Conservation (phyloP, 2,329 filamentous ascomycete genomes). For the Fusarium subglutinans region DNA sequence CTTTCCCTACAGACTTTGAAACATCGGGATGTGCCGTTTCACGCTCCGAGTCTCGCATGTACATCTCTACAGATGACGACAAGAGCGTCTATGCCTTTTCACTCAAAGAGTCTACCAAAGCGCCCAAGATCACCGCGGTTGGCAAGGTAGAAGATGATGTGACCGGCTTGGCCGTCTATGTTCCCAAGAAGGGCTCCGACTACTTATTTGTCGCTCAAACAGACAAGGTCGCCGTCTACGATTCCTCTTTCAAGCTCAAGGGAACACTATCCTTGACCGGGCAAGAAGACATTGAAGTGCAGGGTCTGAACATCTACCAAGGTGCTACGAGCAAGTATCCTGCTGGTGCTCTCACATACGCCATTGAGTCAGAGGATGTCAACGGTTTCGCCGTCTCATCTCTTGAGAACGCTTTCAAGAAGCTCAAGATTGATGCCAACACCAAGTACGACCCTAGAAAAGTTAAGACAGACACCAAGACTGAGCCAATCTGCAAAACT, state of each 20-base stretch:
- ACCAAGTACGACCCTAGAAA: conserved; percentile 51
- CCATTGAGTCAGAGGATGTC: conserved; percentile 52
- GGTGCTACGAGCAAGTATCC: conserved; percentile 47
- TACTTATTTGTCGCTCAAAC: conserved; percentile 55
- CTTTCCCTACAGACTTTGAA: conserved; percentile 53
- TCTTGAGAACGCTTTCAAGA: conserved; percentile 46
- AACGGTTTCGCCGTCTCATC: conserved; percentile 53
- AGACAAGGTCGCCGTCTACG: conserved; percentile 52
- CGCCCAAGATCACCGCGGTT: conserved; percentile 48
- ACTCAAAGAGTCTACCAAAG: conserved; percentile 50
- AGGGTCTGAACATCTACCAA: conserved; percentile 56
- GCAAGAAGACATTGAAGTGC: conserved; percentile 52
- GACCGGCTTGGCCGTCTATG: conserved; percentile 55
- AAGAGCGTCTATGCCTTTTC: conserved; percentile 50
- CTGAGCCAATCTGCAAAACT: conserved; percentile 45
- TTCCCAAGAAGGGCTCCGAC: conserved; percentile 48
- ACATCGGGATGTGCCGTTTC: conserved; percentile 55
- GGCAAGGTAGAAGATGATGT: conserved; percentile 51
- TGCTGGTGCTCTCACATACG: conserved; percentile 52
- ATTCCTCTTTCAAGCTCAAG: conserved; percentile 46
- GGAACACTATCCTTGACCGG: conserved; percentile 51
- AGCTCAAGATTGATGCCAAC: conserved; percentile 48
- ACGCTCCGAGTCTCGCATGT: conserved; percentile 48
- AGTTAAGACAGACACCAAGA: conserved; percentile 31
- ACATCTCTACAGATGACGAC: conserved; percentile 52